A percentile compares a stretch with the other conserved stretches of the same genome.
Evolutionary conservation across 192 early-diverging fungal genomes (phyloP).

Genomic region (Podila clonocystis): DNA sequence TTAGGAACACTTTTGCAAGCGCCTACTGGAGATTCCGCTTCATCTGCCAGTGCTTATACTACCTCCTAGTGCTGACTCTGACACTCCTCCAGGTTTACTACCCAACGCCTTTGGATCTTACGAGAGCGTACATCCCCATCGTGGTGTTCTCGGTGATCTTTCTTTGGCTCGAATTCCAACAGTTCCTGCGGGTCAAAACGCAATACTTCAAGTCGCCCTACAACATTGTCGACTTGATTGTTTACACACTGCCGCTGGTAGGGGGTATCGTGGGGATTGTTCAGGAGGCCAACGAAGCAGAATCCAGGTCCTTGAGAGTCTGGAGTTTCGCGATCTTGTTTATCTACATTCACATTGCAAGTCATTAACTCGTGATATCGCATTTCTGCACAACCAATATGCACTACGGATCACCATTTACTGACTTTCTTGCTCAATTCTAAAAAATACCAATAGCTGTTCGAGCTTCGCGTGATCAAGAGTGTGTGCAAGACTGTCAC

Average conservation of each 20-base stretch:
- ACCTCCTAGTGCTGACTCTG: conserved; percentile 6
- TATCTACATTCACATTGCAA: conserved; percentile 25
- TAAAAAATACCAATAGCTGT: too few relatives aligned
- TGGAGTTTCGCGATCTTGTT: conserved; percentile 15
- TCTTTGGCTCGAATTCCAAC: conserved; percentile 29
- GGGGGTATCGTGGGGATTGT: not conserved
- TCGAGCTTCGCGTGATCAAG: conserved; percentile 30
- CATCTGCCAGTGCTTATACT: conserved; percentile 13
- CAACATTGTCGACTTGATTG: conserved; percentile 12
- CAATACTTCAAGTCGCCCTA: conserved; percentile 2
- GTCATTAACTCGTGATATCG: not conserved
- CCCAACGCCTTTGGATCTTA: not conserved
- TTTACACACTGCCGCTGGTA: conserved; percentile 7
- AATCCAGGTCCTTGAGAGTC: not conserved
- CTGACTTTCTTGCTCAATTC: too few relatives aligned
- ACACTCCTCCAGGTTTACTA: conserved; percentile 28
- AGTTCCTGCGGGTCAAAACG: not conserved
- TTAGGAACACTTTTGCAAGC: conserved; percentile 37
- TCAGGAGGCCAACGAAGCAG: not conserved
- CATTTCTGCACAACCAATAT: not conserved
- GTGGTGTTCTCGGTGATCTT: conserved; percentile 12
- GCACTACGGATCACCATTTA: too few relatives aligned
- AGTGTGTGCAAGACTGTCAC: conserved; percentile 33
- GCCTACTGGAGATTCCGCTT: conserved; percentile 31
- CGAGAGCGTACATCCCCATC: conserved; percentile 18